Percentiles rank a stretch among this genome's conserved stretches.
Conservation (phyloP, 2,329 filamentous ascomycete species). For the Boeremia exigua region DNA sequence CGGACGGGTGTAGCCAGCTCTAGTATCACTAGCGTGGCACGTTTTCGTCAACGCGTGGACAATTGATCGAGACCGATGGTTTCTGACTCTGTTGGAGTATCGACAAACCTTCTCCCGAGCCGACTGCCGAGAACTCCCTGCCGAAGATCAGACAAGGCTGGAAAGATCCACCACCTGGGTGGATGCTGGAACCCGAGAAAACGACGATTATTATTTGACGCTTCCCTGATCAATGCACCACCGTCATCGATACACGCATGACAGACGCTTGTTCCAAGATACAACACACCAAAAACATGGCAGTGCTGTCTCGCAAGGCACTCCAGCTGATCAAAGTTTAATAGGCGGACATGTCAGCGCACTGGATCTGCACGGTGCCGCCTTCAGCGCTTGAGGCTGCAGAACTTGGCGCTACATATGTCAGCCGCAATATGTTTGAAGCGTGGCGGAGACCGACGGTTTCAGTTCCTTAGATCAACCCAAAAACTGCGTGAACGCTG, state of each 20-base stretch:
- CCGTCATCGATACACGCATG: constrained; percentile 18
- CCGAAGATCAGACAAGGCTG: constrained; percentile 16
- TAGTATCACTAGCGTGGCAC: neutral
- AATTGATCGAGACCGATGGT: neutral
- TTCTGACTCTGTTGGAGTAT: neutral
- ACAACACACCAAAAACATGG: constrained; percentile 8
- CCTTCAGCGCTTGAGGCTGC: constrained; percentile 27
- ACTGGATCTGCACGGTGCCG: constrained; percentile 26
- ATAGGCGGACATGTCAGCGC: constrained; percentile 8
- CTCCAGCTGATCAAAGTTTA: constrained; percentile 9
- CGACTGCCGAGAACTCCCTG: constrained; percentile 13
- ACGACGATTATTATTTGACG: neutral
- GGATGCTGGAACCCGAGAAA: constrained; percentile 7
- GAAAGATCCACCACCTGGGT: constrained; percentile 6
- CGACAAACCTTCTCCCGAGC: constrained; percentile 5
- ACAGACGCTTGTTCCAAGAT: constrained; percentile 8
- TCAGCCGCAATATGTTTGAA: constrained; percentile 13
- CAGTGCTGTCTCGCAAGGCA: constrained; percentile 10
- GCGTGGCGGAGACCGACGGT: constrained; percentile 12
- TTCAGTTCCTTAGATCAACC: constrained; percentile 8
- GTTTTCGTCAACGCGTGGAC: neutral
- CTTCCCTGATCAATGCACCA: constrained; percentile 14
- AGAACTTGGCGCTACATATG: constrained; percentile 15
- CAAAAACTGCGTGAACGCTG: neutral
- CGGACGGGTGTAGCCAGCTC: constrained; percentile 6